Conservation (phyloP, 2,329 filamentous ascomycete species). For the Diplocarpon mali region DNA sequence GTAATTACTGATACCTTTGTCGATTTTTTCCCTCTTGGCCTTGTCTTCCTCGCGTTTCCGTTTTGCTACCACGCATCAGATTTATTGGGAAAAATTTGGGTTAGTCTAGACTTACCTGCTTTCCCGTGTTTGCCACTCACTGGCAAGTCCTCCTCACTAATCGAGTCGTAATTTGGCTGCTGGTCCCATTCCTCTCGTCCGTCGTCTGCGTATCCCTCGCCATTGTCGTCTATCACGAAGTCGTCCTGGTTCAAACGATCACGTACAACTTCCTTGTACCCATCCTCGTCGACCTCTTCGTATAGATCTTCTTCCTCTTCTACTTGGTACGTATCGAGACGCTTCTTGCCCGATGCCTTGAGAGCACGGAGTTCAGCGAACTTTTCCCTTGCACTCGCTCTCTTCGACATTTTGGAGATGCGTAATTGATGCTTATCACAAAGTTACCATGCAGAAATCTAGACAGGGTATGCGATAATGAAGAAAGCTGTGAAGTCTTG, state of each 20-base stretch:
- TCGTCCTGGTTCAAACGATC: constrained; percentile 85
- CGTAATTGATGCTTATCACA: constrained; percentile 5
- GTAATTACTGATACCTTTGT: constrained; percentile 88
- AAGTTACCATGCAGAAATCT: constrained; percentile 4
- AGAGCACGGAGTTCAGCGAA: constrained; percentile 75
- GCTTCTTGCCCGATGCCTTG: constrained; percentile 82
- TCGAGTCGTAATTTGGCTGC: constrained; percentile 54
- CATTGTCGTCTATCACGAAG: constrained; percentile 97
- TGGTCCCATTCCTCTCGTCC: constrained; percentile 85
- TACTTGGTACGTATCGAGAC: constrained; percentile 76
- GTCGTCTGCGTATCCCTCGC: constrained; percentile 92
- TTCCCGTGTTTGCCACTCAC: constrained; percentile 40
- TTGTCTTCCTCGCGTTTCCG: constrained; percentile 80
- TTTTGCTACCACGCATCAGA: constrained; percentile 47
- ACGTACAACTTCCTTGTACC: constrained; percentile 92
- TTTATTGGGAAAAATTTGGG: neutral
- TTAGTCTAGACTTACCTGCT: constrained; percentile 19
- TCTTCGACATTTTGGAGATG: constrained; percentile 26
- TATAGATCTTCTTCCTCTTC: constrained; percentile 78
- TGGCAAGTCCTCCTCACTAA: constrained; percentile 58
- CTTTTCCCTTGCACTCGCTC: constrained; percentile 30
- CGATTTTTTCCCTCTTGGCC: constrained; percentile 74
- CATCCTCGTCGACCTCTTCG: constrained; percentile 92
- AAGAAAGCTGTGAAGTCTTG: neutral
- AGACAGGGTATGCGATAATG: neutral